Evolutionary conservation across 306 rosid genomes (phyloP), one percentile per base, ranked within the genome.

Genomic region (Crotalaria pallida): DNA sequence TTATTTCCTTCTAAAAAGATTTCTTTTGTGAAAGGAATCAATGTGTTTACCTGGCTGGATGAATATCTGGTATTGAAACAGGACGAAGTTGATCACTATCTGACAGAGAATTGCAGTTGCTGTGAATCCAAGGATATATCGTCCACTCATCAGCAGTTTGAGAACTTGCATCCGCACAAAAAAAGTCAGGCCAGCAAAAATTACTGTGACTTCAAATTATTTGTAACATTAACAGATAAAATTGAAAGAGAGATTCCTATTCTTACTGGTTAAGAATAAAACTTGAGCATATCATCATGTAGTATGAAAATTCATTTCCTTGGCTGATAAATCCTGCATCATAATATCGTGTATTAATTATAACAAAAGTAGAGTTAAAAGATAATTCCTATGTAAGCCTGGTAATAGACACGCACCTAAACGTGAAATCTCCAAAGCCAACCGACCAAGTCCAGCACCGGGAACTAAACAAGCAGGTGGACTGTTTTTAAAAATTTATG

Each of bases 261-360:
- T 73, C 98, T 85, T 89, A 94, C 99, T 83, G 75, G 76, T 94
- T 94, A 72, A 94, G 99, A 81, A 94, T 91, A 87, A 85, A 94
- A 86, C 92, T 88, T 19, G 97, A 94, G 86, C 97, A 91, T 87
- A 94, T 94, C 99, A 94, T 94, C 99, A 94, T 94, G 84, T 94
- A 91, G 83, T 94, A 94, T 27, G 99, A 94, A 85, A 94, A 94
- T 77, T 91, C 99, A 79, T 94, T 94, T 81, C 99, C 99, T 73
- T 94, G 99, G 74, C 97, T 76, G 53, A 91, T 79, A 84, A 91
- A 94, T 74, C 97, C 99, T 94, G 84, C 80, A 76, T 56, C 69
- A 78, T 66, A 67, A 71, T 36, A 56, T 33, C 56, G 61, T 63
- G 74, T 51, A 71, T 52, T 64, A 71, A 57, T 31, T 22, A 76